A percentile compares a stretch with the other conserved stretches of the same genome.
phyloP scores from a whole-genome alignment of 192 early-diverging fungal genomes.

The Coemansia sp. region DNA sequence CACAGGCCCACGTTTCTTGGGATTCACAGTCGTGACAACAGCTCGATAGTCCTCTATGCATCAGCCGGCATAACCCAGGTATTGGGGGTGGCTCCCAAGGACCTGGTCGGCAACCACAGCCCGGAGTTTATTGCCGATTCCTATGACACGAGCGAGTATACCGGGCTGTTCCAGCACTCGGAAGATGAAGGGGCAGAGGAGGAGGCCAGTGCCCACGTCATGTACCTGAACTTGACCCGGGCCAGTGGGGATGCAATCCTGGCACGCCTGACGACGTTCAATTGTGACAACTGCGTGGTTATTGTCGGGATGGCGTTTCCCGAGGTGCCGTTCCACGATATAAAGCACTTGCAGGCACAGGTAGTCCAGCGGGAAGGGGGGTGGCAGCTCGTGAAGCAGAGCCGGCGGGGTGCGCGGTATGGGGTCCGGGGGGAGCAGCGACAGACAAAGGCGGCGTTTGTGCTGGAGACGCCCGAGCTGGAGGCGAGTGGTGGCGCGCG shows the following conservation, averaged over 20 bases:
- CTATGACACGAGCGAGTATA: conserved; percentile 13
- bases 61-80: conserved; percentile 23
- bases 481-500: not conserved
- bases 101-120: conserved; percentile 7
- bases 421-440: not conserved
- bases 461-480: conserved; percentile 13
- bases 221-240: not conserved
- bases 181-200: not conserved
- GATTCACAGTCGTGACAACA: conserved; percentile 22
- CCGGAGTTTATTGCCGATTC: conserved; percentile 25
- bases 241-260: not conserved
- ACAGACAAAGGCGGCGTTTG: conserved; percentile 2
- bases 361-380: not conserved
- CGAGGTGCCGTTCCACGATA: not conserved
- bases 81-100: conserved; percentile 19
- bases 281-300: not conserved
- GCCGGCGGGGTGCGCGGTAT: conserved; percentile 15
- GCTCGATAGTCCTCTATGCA: conserved; percentile 22
- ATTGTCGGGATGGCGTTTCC: not conserved
- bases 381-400: conserved; percentile 4
- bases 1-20: conserved; percentile 23
- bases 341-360: not conserved
- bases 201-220: not conserved
- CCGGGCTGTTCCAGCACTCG: conserved; percentile 17
- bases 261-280: not conserved